Evolutionary conservation across 768 basidiomycete species (phyloP).

Genomic region (Russula foetens): DNA sequence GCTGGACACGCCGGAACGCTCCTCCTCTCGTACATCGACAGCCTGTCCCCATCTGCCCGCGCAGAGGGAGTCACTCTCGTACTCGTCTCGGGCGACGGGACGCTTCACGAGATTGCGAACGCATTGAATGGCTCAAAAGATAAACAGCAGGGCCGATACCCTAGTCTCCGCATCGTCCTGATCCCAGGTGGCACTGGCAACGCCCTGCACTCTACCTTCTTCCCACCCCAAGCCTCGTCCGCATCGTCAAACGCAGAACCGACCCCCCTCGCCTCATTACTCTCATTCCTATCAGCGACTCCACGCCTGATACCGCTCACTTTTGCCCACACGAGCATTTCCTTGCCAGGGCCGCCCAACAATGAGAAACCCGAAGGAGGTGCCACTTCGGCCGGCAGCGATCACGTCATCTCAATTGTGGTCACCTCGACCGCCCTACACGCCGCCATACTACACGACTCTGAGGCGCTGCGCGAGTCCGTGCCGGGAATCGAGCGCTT

Average conservation of each 20-base stretch:
- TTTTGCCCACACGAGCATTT: constrained; percentile 45
- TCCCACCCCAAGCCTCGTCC: constrained; percentile 36
- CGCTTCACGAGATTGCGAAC: constrained; percentile 82
- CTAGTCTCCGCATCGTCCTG: constrained; percentile 36
- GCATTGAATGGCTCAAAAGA: constrained; percentile 28
- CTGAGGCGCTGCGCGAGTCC: constrained; percentile 60
- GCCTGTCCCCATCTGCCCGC: constrained; percentile 25
- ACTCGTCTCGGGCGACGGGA: constrained; percentile 85
- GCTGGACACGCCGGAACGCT: constrained; percentile 47
- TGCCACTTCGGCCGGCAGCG: background rate
- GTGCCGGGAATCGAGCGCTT: constrained; percentile 80
- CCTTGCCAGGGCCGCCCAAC: constrained; percentile 6
- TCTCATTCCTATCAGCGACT: constrained; percentile 19
- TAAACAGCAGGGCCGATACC: background rate
- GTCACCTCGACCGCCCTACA: constrained; percentile 84
- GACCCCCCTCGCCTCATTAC: constrained; percentile 35
- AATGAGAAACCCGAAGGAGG: background rate
- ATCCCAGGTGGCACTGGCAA: constrained; percentile 90
- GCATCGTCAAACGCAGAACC: constrained; percentile 21
- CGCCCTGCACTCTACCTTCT: constrained; percentile 76
- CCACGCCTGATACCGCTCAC: constrained; percentile 35
- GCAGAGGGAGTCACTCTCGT: constrained; percentile 38
- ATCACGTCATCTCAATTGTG: constrained; percentile 51
- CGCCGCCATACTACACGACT: constrained; percentile 76
- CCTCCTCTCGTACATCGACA: constrained; percentile 28